Evolutionary conservation across 495 filamentous ascomycete species (phyloP).

Genomic region (Xylaria acuta): DNA sequence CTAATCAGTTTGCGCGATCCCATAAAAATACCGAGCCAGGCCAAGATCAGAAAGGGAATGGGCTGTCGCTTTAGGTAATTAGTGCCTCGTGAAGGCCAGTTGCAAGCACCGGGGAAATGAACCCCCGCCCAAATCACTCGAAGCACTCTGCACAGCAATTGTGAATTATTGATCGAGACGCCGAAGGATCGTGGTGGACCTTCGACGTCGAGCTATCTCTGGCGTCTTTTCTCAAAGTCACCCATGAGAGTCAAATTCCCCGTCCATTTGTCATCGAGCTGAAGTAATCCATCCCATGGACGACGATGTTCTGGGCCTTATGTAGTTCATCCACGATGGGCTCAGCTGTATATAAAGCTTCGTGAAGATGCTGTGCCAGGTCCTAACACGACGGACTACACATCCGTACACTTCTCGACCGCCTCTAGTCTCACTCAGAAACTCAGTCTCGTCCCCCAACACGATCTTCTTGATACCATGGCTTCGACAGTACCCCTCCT

Average conservation of each 20-base stretch:
- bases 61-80: background rate
- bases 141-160: background rate
- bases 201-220: background rate
- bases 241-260: background rate
- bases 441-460: background rate
- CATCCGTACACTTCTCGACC: background rate
- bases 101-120: constrained; percentile 2
- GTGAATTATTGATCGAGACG: constrained; percentile 1
- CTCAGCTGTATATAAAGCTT: constrained; percentile 9
- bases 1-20: background rate
- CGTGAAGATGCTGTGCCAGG: background rate
- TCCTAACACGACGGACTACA: background rate
- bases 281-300: constrained; percentile 18
- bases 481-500: constrained; percentile 26
- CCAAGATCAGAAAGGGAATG: background rate
- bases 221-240: background rate
- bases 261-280: constrained; percentile 33
- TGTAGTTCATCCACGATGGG: background rate
- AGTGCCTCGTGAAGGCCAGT: constrained; percentile 3
- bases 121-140: background rate
- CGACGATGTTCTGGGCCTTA: background rate
- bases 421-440: background rate
- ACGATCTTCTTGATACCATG: constrained; percentile 21
- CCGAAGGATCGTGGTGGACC: background rate
- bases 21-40: background rate